phyloP scores from a whole-genome alignment of 2,329 filamentous ascomycete genomes.

The Aspergillus persii region DNA sequence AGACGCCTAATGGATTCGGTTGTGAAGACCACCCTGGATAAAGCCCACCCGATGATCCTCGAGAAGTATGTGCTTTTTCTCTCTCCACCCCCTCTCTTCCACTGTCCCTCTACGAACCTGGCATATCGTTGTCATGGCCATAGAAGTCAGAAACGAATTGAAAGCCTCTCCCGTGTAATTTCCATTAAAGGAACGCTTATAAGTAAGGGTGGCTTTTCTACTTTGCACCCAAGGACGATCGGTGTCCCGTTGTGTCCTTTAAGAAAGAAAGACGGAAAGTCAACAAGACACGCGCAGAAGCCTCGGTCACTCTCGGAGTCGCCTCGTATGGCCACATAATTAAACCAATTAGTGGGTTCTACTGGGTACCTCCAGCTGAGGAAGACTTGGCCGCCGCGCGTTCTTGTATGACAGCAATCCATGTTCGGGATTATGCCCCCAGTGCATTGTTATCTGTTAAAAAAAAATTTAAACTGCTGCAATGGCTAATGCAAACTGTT shows the following conservation, averaged over 20 bases:
- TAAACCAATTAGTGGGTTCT: background rate
- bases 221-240: conserved; percentile 10
- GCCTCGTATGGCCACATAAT: conserved; percentile 5
- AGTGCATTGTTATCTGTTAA: background rate
- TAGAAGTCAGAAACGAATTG: conserved; percentile 37
- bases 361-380: background rate
- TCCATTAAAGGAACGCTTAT: conserved; percentile 26
- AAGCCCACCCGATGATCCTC: conserved; percentile 47
- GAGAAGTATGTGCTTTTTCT: conserved; percentile 47
- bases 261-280: conserved; percentile 2
- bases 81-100: conserved; percentile 17
- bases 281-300: background rate
- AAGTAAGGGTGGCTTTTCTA: conserved; percentile 26
- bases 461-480: background rate
- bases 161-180: conserved; percentile 37
- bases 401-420: background rate
- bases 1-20: conserved; percentile 57
- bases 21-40: conserved; percentile 41
- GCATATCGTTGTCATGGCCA: conserved; percentile 29
- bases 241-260: conserved; percentile 10
- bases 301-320: background rate
- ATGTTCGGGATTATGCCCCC: background rate
- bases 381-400: background rate
- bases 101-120: conserved; percentile 9
- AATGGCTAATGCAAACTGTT: conserved; percentile 28